These are phyloP conservation scores for Cicer arietinum DNA, from an alignment of 306 rosid genomes.

Conservation along the genomic window DNA sequence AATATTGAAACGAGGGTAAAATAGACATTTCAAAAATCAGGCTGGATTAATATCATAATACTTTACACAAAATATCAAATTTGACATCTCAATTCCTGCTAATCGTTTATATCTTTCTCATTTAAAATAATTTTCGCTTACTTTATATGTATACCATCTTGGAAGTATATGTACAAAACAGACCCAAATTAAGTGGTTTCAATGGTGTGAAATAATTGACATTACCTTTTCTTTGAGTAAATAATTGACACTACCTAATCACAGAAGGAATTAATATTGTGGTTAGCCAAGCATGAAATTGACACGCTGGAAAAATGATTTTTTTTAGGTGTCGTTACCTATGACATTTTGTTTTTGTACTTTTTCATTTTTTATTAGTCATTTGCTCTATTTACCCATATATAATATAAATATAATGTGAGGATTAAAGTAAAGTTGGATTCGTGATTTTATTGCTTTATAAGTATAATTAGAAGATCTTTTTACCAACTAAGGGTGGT, in stretches of 20 bases:
- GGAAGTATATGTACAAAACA: conserved; percentile 27
- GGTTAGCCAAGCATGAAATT: conserved; percentile 26
- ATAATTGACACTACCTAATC: conserved; percentile 46
- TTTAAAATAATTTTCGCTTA: conserved; percentile 21
- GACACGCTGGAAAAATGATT: conserved; percentile 34
- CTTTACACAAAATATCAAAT: conserved; percentile 36
- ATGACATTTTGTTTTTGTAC: conserved; percentile 27
- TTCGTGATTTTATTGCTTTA: conserved; percentile 3
- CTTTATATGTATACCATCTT: conserved; percentile 37
- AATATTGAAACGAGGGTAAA: conserved; percentile 40
- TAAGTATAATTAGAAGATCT: no score
- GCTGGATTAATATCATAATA: conserved; percentile 26
- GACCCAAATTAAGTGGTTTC: conserved; percentile 38
- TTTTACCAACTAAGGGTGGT: no score
- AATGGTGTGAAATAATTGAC: conserved; percentile 43
- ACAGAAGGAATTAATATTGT: conserved; percentile 34
- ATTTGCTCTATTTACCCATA: not conserved
- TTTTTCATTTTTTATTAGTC: not conserved
- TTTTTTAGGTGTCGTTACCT: conserved; percentile 20
- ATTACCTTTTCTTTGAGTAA: not conserved
- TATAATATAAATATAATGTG: not conserved
- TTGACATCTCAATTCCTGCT: conserved; percentile 21
- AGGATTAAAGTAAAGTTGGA: not conserved
- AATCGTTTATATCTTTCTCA: conserved; percentile 38
- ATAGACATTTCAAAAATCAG: conserved; percentile 36